Conservation (phyloP, 164 flowering plant species). For the Vitis amurensis region DNA sequence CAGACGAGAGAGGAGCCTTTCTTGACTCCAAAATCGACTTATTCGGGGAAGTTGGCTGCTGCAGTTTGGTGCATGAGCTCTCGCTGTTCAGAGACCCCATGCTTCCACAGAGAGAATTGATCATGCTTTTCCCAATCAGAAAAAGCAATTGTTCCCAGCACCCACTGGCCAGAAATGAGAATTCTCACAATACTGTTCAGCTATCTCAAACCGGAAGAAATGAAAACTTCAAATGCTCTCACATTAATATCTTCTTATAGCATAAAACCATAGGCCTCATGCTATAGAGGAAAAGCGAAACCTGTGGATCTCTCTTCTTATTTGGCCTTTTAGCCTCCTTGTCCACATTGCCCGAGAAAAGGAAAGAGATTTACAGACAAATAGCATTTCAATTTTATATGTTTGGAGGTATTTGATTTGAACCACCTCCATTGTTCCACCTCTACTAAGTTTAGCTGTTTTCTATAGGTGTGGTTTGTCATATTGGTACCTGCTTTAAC, state of each 20-base stretch:
- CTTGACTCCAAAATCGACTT: slow-evolving; percentile 36
- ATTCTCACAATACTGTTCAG: background rate
- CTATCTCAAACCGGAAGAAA: no score
- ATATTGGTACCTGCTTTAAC: slow-evolving; percentile 9
- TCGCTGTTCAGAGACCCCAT: slow-evolving; percentile 44
- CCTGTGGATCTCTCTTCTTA: slow-evolving; percentile 12
- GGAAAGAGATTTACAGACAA: slow-evolving; percentile 24
- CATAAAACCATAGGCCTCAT: no score
- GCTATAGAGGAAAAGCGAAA: slow-evolving; percentile 12
- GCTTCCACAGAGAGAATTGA: slow-evolving; percentile 52
- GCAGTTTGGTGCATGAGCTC: slow-evolving; percentile 26
- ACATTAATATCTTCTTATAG: no score
- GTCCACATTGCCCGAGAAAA: slow-evolving; percentile 14
- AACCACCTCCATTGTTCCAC: slow-evolving; percentile 8
- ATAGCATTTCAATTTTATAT: slow-evolving; percentile 1
- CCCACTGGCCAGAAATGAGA: background rate
- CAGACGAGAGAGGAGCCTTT: slow-evolving; percentile 21
- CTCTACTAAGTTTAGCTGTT: slow-evolving; percentile 19
- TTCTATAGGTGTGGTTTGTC: slow-evolving; percentile 21
- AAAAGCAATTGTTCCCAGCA: background rate
- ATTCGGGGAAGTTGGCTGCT: slow-evolving; percentile 32
- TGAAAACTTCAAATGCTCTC: no score
- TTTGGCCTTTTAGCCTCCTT: slow-evolving; percentile 18
- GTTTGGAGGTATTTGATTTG: slow-evolving; percentile 27
- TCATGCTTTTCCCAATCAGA: slow-evolving; percentile 27